A percentile compares a stretch with the other conserved stretches of the same genome.
Evolutionary conservation across 164 flowering plant species (phyloP).

Genomic region (Warburgia ugandensis): DNA sequence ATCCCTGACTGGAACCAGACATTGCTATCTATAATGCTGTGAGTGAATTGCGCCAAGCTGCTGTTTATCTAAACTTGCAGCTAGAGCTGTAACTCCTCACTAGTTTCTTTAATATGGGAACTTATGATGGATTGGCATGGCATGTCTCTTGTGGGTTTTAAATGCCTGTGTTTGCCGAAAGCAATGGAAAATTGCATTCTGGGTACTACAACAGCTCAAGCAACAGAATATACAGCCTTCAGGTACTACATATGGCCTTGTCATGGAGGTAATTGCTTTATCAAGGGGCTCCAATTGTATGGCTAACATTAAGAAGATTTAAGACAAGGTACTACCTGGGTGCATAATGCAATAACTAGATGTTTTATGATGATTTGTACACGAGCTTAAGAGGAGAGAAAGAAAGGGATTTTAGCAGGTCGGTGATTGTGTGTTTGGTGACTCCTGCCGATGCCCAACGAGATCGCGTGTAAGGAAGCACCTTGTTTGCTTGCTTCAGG

Average conservation of each 20-base stretch:
- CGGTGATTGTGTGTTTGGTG: no score
- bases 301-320: not conserved
- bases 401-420: no score
- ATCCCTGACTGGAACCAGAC: conserved; percentile 84
- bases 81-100: not conserved
- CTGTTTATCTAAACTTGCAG: not conserved
- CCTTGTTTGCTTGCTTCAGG: no score
- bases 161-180: conserved; percentile 79
- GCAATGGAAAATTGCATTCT: conserved; percentile 92
- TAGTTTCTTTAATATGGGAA: no score
- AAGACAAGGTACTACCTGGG: no score
- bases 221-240: conserved; percentile 50
- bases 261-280: conserved; percentile 68
- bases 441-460: no score
- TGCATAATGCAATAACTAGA: no score
- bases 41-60: conserved; percentile 19
- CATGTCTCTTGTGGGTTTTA: conserved; percentile 42
- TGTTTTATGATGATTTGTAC: no score
- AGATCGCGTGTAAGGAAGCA: no score
- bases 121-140: not conserved
- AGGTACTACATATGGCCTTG: conserved; percentile 75
- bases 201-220: conserved; percentile 84
- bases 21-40: conserved; percentile 79
- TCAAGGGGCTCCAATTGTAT: not conserved
- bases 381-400: no score